Base-by-base conservation (phyloP, 768 basidiomycete species). In the Cystofilobasidium macerans region DNA sequence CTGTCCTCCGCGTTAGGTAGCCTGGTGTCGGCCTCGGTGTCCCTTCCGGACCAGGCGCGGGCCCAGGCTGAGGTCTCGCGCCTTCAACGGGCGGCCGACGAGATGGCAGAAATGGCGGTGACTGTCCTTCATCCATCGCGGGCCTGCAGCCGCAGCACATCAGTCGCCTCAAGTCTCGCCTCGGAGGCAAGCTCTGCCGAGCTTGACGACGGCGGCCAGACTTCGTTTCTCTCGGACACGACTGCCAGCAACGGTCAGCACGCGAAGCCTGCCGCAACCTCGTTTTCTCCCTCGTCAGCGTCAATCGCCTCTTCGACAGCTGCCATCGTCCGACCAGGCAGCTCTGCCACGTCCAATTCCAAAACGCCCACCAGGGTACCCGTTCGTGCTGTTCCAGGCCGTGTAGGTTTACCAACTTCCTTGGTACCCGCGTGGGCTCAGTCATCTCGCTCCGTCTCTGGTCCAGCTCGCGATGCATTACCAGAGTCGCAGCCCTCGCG, bases 21-120 rank as follows among this genome's bases (percentile, higher is more conserved):
- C 35, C 32, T 36, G 24, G 54, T 60, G 32, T 33, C 16, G 14
- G 22, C 9, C 9, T 11, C 51, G 1, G 8, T 30, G 8, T 6
- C 9, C n/a, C 28, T 54, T 13, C 33, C 30, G 22, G 36, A 45
- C 6, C 40, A 42, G 35, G 60, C 30, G 18, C n/a, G 22, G 26
- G 65, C 35, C 20, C 54, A 45, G 24, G 35, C 8, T n/a, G 65
- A 67, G 60, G 22, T 67, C 16, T 3, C 20, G 13, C 40, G 65
- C 8, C 20, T 67, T 16, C 36, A 22, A 1, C 42, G 40, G 16
- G 53, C 65, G 9, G 30, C 57, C 8, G 54, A 61, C 45, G 65
- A 67, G 65, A 57, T 67, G 65, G 45, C 33, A 22, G 65, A 67
- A 20, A 67, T 67, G 40, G 59, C 53, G 2, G n/a, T 30, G 40